Base-by-base conservation (phyloP, 352 stramenopile genomes). In the Pythium coloratum region DNA sequence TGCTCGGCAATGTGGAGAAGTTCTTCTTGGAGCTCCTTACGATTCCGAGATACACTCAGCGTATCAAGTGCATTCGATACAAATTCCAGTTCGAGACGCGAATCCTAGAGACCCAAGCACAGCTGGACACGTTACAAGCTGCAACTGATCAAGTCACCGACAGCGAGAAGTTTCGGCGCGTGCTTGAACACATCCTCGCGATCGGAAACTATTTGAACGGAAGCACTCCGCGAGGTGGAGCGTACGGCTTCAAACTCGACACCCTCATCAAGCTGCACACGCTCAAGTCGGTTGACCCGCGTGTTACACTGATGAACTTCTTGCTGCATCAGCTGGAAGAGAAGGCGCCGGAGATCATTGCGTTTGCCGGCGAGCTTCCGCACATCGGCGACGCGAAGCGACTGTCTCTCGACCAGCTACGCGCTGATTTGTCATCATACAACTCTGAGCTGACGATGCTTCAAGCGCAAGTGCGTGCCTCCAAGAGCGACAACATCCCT, bases 191-290 rank as follows among this genome's bases (percentile, higher is more conserved):
- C 46, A 89, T 98, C 42, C 59, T 97, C n/a, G 87, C 89, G 3
- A 84, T 98, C 30, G 92, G 92, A 9, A 98, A 98, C 76, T 97
- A 97, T 64, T 72, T 98, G 59, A 98, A 98, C 68, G 91, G 86
- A 56, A 91, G 82, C 55, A 97, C 87, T 5, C 79, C 86, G 12
- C 88, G 90, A 42, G 91, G 92, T 62, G 89, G 86, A 38, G 91
- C 91, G 5, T 97, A 96, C 59, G 92, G 92, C 0, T 98, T 97
- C 77, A 97, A 96, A 70, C 71, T 97, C 9, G 90, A 97, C 60
- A 94, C 88, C 26, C 76, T 98, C 14, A 88, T 72, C 36, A 98
- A 98, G 72, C 73, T 98, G 36, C 82, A 93, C 58, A 88, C 84
- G 13, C 76, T 97, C 20, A 95, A 96, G 63, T 90, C 82, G 0